Evolutionary conservation across 2,329 filamentous ascomycete species (phyloP).

Genomic region (Parascedosporium putredinis): DNA sequence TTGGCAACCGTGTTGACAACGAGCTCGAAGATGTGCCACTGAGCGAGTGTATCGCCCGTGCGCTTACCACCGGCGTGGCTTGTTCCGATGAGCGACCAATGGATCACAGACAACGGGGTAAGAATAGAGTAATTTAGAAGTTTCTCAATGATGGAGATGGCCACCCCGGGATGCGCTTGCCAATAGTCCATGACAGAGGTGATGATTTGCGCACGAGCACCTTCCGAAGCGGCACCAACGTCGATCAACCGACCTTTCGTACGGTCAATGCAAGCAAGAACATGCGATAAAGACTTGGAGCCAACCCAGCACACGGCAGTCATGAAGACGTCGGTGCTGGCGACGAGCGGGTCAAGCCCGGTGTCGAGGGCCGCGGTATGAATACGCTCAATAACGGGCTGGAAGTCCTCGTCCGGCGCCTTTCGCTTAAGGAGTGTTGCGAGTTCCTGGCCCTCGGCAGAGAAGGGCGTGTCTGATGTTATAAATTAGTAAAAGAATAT

Average conservation of each 20-base stretch:
- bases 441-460: slow-evolving; percentile 73
- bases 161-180: slow-evolving; percentile 83
- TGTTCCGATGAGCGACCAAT: slow-evolving; percentile 70
- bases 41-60: slow-evolving; percentile 57
- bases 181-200: slow-evolving; percentile 86
- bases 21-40: slow-evolving; percentile 78
- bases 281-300: slow-evolving; percentile 91
- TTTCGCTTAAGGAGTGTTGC: slow-evolving; percentile 73
- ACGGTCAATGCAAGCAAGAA: slow-evolving; percentile 89
- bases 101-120: slow-evolving; percentile 71
- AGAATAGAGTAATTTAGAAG: slow-evolving; percentile 95
- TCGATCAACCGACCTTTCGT: slow-evolving; percentile 81
- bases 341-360: slow-evolving; percentile 66
- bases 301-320: slow-evolving; percentile 90
- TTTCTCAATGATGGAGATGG: slow-evolving; percentile 89
- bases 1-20: slow-evolving; percentile 81
- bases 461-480: slow-evolving; percentile 65
- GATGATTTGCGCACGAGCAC: slow-evolving; percentile 78
- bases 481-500: slow-evolving; percentile 1
- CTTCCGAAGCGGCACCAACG: slow-evolving; percentile 63
- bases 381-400: slow-evolving; percentile 68
- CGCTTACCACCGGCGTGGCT: slow-evolving; percentile 37
- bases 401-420: slow-evolving; percentile 76
- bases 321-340: slow-evolving; percentile 88
- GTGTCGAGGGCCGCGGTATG: slow-evolving; percentile 64